Evolutionary conservation across 768 basidiomycete species (phyloP).

Genomic region (Mycena indigotica): DNA sequence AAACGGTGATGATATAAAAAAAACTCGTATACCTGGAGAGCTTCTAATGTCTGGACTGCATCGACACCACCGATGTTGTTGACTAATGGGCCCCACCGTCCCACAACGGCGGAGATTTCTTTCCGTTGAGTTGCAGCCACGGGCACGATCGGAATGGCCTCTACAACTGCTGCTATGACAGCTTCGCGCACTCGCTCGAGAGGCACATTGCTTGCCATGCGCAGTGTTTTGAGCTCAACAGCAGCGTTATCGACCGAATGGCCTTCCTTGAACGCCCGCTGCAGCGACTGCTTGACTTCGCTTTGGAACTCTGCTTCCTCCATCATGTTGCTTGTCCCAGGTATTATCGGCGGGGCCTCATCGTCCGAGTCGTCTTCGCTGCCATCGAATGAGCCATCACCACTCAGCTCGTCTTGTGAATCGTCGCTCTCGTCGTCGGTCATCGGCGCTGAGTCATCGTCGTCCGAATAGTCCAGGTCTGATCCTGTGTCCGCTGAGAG

Average conservation of each 20-base stretch:
- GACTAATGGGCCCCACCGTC: constrained; percentile 83
- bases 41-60: constrained; percentile 74
- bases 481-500: constrained; percentile 59
- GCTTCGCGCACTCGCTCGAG: constrained; percentile 84
- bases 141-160: constrained; percentile 64
- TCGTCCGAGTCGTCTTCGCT: constrained; percentile 1
- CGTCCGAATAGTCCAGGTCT: constrained; percentile 65
- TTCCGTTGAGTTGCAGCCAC: constrained; percentile 59
- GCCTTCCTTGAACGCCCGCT: constrained; percentile 88
- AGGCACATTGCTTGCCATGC: constrained; percentile 95
- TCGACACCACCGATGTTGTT: constrained; percentile 82
- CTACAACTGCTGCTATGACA: constrained; percentile 83
- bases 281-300: constrained; percentile 83
- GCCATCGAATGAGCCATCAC: not conserved
- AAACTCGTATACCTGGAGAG: constrained; percentile 64
- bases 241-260: constrained; percentile 92
- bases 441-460: constrained; percentile 40
- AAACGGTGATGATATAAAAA: not conserved
- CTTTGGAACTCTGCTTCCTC: constrained; percentile 70
- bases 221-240: constrained; percentile 92
- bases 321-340: constrained; percentile 29
- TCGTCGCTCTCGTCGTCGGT: constrained; percentile 50
- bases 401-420: constrained; percentile 33
- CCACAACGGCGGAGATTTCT: constrained; percentile 64
- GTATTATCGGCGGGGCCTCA: not conserved